Evolutionary conservation across 75 land plant species (phyloP), one percentile per base, ranked within the genome.

Genomic region (Cryptomeria japonica): DNA sequence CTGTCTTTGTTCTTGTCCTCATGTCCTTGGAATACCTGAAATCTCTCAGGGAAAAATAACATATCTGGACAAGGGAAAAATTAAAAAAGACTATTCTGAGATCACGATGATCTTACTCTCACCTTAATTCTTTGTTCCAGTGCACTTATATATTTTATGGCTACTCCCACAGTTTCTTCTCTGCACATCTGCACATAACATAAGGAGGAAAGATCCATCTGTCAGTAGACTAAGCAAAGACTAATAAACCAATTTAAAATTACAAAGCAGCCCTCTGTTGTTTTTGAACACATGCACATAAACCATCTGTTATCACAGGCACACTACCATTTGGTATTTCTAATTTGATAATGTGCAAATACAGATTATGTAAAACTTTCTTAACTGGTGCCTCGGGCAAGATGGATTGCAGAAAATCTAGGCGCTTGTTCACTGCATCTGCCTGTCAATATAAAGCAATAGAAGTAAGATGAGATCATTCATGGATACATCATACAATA

Each of bases 61-160:
- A 34, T 34, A 34, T 14, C 76, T 72, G 11, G 7, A 31, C 76
- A 31, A 72, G 9, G 13, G 13, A 0, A 11, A 75, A 49, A 10
- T 49, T n/a, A n/a, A 44, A 25, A 11, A 32, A 34, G 37, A 75
- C 11, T 34, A 32, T 2, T 32, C 77, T 10, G 37, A 68, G 9
- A 5, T 68, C 64, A 58, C 64, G 9, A 31, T 72, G 37, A 75
- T 75, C 77, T 34, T 75, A 38, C 4, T 34, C 77, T 34, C 77
- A 82, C 84, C 84, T 82, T 82, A 44, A 82, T 82, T 46, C 84
- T 82, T 82, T 46, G 84, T 53, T 82, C 84, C 84, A 82, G 13
- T 44, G 12, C 34, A 46, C 49, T 82, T 25, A 82, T 82, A 41
- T 82, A 82, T 44, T 44, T 46, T n/a, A 82, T n/a, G 41, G 84